A percentile compares a stretch with the other conserved stretches of the same genome.
phyloP scores from a whole-genome alignment of 192 early-diverging fungal genomes.

The Rhizophagus sp. region DNA sequence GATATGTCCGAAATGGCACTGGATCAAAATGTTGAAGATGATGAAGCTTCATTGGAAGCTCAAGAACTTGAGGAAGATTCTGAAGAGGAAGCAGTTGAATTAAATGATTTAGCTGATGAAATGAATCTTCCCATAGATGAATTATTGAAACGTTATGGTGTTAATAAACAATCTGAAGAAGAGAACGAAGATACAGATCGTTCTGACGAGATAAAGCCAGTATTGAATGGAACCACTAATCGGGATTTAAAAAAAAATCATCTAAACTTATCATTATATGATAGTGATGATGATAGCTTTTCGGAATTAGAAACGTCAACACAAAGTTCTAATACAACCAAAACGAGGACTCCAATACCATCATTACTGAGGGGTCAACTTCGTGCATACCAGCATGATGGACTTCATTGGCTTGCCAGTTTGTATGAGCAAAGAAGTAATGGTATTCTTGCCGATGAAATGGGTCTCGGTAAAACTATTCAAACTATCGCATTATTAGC shows the following conservation, averaged over 20 bases:
- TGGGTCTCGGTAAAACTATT: slow-evolving; percentile 69
- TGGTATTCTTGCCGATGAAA: slow-evolving; percentile 69
- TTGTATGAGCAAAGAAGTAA: slow-evolving; percentile 85
- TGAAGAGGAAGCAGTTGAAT: slow-evolving; percentile 24
- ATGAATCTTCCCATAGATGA: slow-evolving; percentile 35
- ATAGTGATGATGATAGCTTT: slow-evolving; percentile 40
- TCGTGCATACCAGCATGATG: slow-evolving; percentile 88
- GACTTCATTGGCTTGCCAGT: slow-evolving; percentile 87
- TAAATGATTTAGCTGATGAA: slow-evolving; percentile 37
- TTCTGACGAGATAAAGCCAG: not conserved
- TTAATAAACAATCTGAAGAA: slow-evolving; percentile 31
- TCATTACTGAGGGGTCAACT: slow-evolving; percentile 67
- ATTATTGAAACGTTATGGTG: slow-evolving; percentile 34
- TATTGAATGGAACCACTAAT: not conserved
- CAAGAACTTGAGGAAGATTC: slow-evolving; percentile 37
- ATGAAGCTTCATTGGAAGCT: slow-evolving; percentile 28
- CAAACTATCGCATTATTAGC: slow-evolving; percentile 71
- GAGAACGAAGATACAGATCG: slow-evolving; percentile 30
- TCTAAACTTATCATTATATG: slow-evolving; percentile 40
- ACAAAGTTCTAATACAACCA: slow-evolving; percentile 31
- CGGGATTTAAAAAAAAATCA: not conserved
- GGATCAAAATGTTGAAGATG: slow-evolving; percentile 26
- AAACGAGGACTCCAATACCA: slow-evolving; percentile 55
- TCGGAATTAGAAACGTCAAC: slow-evolving; percentile 32
- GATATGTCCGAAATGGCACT: not conserved